Evolutionary conservation across 495 filamentous ascomycete genomes (phyloP).

Genomic region (Penicillium pulvis): DNA sequence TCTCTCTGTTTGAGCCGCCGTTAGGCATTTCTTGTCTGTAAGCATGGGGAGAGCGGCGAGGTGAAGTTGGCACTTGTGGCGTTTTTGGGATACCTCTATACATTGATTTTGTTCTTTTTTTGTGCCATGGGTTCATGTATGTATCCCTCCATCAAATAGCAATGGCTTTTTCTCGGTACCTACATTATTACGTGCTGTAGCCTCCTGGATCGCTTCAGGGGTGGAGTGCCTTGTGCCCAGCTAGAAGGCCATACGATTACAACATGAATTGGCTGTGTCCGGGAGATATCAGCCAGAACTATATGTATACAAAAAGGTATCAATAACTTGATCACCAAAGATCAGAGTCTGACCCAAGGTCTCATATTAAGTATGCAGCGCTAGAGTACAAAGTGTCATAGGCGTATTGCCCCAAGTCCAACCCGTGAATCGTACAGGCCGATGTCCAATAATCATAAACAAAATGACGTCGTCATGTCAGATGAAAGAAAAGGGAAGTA

Average conservation of each 20-base stretch:
- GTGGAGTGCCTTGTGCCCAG: neutral
- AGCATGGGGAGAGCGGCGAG: slow-evolving; percentile 10
- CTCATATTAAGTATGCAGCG: slow-evolving; percentile 20
- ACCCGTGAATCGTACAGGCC: slow-evolving; percentile 1
- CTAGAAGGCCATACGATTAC: neutral
- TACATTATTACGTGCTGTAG: neutral
- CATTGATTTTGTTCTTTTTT: slow-evolving; percentile 22
- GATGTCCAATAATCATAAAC: slow-evolving; percentile 19
- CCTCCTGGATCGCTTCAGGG: neutral
- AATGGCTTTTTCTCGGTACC: neutral
- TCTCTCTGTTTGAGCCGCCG: slow-evolving; percentile 1
- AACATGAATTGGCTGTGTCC: neutral
- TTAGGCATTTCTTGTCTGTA: neutral
- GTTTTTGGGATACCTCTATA: slow-evolving; percentile 35
- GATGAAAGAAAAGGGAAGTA: slow-evolving; percentile 14
- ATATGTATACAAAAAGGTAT: too few species aligned
- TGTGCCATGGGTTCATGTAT: slow-evolving; percentile 18
- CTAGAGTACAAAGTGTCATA: slow-evolving; percentile 32
- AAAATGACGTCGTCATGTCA: slow-evolving; percentile 19
- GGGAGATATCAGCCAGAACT: neutral
- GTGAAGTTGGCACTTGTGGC: slow-evolving; percentile 29
- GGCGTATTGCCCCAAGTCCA: slow-evolving; percentile 17
- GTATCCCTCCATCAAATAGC: slow-evolving; percentile 12
- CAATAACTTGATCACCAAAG: neutral
- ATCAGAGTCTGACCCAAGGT: neutral